These are phyloP conservation scores for Starmerella floris DNA, from an alignment of 805 yeast genomes.

Conservation along the genomic window DNA sequence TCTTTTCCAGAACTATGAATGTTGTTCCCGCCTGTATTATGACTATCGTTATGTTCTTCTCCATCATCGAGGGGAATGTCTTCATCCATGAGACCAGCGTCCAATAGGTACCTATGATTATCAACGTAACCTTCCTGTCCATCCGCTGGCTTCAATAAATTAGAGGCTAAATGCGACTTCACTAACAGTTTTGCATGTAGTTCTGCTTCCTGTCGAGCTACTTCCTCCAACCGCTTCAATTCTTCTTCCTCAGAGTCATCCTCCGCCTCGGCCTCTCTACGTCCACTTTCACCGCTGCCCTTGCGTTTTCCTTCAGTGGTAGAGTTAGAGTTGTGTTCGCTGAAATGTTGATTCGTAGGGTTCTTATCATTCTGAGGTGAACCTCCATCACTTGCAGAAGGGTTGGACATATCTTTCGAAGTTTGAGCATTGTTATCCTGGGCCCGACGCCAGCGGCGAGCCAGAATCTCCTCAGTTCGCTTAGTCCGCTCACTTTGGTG, in stretches of 20 bases:
- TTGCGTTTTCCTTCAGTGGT: neutral
- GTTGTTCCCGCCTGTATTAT: neutral
- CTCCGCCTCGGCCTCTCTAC: neutral
- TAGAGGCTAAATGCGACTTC: conserved; percentile 14
- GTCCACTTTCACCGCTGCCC: too few species aligned
- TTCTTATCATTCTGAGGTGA: too few species aligned
- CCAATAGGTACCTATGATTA: conserved; percentile 9
- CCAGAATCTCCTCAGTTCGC: conserved; percentile 2
- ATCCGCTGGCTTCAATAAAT: conserved; percentile 1
- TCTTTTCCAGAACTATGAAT: neutral
- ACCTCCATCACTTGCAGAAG: neutral
- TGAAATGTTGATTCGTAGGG: too few species aligned
- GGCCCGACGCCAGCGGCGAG: neutral
- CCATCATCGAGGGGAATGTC: conserved; percentile 11
- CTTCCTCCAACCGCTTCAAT: conserved; percentile 11
- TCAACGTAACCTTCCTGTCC: conserved; percentile 16
- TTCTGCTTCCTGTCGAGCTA: conserved; percentile 17
- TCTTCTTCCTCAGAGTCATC: conserved; percentile 14
- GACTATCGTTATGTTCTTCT: neutral
- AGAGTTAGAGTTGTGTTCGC: neutral
- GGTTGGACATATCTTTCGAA: neutral
- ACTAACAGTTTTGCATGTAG: conserved; percentile 21
- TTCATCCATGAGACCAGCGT: conserved; percentile 11
- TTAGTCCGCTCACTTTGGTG: conserved; percentile 3
- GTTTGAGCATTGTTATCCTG: neutral